Base-by-base conservation (phyloP, 2,329 filamentous ascomycete genomes). In the Trichophyton equinum region DNA sequence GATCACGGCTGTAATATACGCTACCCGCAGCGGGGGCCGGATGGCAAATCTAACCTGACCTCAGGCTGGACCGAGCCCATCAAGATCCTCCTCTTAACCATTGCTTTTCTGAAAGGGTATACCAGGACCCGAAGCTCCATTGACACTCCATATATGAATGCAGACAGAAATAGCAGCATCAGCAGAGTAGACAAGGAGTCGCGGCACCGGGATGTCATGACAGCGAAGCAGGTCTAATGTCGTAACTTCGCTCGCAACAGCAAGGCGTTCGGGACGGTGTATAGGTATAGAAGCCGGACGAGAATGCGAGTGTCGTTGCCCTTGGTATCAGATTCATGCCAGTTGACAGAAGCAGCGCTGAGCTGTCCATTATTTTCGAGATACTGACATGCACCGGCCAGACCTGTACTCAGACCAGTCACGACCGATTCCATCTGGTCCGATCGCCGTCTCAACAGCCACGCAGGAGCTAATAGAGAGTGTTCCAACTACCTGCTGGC, bases 341-440 rank as follows among this genome's bases (percentile, higher is more conserved):
- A 2, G 8, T 33, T 36, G 6, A 59, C n/a, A 5, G 46, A 25
- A 3, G 18, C n/a, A 15, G 61, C 58, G 25, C 25, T 27, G 25
- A 5, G 4, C 25, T 27, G 25, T 27, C 25, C 22, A 22, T 22
- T 27, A 27, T 27, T 27, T 6, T 6, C 6, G 20, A 38, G 1
- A 30, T 5, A 60, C 59, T 56, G 15, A 58, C 61, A 62, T 20
- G 49, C 61, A 62, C 7, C 57, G 20, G 4, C 58, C 61, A 11
- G 61, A 60, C 7, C 42, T 62, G 27, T 62, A 60, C 27, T 60
- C 42, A 40, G 25, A 49, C 9, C 25, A 27, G 46, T 27, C n/a
- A 11, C 20, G 44, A 47, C 20, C 9, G 7, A 18, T 18, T 25
- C 9, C n/a, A 47, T 47, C n/a, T 5, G 13, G 8, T 6, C 3